phyloP scores from a whole-genome alignment of 257 asterid genomes.

The Misopates orontium region DNA sequence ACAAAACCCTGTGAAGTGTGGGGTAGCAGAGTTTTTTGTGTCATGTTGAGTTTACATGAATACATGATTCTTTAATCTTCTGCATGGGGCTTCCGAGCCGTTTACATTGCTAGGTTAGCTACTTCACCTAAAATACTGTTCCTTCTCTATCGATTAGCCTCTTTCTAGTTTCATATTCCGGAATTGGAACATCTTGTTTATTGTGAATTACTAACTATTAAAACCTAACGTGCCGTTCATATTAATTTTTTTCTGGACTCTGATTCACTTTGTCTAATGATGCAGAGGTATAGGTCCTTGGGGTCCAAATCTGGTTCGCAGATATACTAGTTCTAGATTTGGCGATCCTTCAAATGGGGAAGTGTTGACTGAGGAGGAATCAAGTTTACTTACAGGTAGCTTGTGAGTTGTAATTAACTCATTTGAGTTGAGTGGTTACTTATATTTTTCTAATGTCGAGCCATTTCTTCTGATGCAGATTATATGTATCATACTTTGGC shows the following conservation, averaged over 20 bases:
- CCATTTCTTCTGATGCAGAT: conserved; percentile 44
- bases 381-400: conserved; percentile 71
- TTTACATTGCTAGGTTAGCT: no score
- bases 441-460: conserved; percentile 27
- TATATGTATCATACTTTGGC: conserved; percentile 78
- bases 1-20: no score
- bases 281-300: conserved; percentile 88
- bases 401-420: neutral
- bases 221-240: conserved; percentile 1
- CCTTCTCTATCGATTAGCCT: neutral
- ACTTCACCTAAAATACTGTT: no score
- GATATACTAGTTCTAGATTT: conserved; percentile 18
- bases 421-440: neutral
- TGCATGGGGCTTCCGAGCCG: no score
- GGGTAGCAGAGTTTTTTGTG: no score
- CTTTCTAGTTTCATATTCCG: neutral
- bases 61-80: no score
- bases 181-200: neutral
- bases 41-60: no score
- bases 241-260: neutral
- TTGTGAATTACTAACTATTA: neutral
- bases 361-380: conserved; percentile 55
- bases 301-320: conserved; percentile 79
- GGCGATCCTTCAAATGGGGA: conserved; percentile 45
- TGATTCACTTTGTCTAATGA: conserved; percentile 23